Evolutionary conservation across 176 grass and related monocot species (phyloP).

Genomic region (Hyparrhenia diplandra): DNA sequence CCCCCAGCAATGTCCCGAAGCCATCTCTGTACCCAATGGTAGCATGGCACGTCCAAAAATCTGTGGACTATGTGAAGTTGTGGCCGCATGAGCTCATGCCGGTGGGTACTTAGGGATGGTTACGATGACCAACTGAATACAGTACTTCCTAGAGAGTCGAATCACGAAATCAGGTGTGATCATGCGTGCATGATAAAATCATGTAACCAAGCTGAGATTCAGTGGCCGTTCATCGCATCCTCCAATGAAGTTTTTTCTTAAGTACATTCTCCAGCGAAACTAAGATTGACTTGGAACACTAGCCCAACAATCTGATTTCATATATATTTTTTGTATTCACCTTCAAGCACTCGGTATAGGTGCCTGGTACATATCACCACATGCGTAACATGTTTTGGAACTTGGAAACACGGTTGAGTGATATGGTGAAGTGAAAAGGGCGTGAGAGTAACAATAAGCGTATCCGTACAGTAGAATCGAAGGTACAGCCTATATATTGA

Average conservation of each 20-base stretch:
- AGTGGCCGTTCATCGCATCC: not conserved
- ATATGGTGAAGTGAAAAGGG: not conserved
- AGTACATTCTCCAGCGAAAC: not conserved
- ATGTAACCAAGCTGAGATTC: not conserved
- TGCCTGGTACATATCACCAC: not conserved
- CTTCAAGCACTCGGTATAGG: not conserved
- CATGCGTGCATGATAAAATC: conserved; percentile 8
- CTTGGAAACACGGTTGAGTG: not conserved
- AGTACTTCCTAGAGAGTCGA: not conserved
- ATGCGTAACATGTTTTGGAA: not conserved
- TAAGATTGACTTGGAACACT: not conserved
- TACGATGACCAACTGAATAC: not conserved
- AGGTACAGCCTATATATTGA: not conserved
- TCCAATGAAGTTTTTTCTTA: not conserved
- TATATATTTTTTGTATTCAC: not conserved
- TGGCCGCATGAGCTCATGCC: not conserved
- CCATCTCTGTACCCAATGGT: not conserved
- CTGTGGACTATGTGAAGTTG: not conserved
- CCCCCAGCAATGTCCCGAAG: not conserved
- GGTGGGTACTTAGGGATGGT: not conserved
- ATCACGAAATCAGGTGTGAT: not conserved
- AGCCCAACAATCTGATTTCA: conserved; percentile 10
- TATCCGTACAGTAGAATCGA: not conserved
- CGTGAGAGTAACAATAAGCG: not conserved
- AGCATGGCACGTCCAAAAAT: not conserved